Conservation (phyloP, 2,329 filamentous ascomycete species). For the Botrytis cinerea region DNA sequence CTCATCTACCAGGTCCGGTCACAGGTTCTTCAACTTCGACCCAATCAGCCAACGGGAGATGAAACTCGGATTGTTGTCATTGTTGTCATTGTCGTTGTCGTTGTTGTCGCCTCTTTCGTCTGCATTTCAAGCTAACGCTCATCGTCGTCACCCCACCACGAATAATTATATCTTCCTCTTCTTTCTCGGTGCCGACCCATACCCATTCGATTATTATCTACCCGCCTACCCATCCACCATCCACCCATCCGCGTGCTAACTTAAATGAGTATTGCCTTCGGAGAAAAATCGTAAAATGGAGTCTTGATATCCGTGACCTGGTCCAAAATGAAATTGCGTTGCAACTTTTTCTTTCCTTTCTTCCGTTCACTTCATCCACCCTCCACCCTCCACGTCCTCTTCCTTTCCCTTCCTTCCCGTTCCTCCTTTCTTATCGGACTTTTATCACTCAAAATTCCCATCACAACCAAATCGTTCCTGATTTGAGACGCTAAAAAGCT, state of each 20-base stretch:
- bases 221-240: too few relatives aligned
- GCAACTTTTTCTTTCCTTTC: background rate
- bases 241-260: background rate
- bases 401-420: background rate
- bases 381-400: too few relatives aligned
- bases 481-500: background rate
- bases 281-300: background rate
- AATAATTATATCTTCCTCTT: background rate
- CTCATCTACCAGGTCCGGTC: background rate
- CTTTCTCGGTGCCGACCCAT: background rate
- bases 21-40: background rate
- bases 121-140: background rate
- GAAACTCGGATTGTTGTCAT: background rate
- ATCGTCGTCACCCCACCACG: background rate
- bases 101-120: background rate
- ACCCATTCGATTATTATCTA: too few relatives aligned
- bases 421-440: background rate
- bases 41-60: background rate
- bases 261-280: background rate
- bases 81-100: background rate
- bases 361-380: background rate
- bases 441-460: background rate
- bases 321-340: background rate
- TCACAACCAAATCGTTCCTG: background rate
- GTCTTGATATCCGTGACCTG: background rate